A percentile compares a stretch with the other conserved stretches of the same genome.
These are phyloP conservation scores for Venturia nashicola DNA, from an alignment of 2,329 filamentous ascomycete genomes.

Conservation along the genomic window DNA sequence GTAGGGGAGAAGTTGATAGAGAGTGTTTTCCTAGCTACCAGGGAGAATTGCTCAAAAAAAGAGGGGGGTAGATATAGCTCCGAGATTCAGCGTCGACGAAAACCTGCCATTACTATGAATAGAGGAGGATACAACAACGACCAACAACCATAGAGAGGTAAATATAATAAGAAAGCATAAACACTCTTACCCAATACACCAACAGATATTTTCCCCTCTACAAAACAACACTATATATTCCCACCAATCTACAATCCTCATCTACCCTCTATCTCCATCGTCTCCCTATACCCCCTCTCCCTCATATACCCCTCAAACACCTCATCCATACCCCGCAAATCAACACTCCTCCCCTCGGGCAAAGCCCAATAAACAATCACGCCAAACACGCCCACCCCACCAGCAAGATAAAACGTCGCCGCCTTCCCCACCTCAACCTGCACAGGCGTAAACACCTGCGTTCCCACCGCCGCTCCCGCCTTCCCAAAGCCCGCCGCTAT, in stretches of 20 bases:
- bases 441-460: constrained; percentile 39
- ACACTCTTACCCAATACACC: too few relatives aligned
- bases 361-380: background rate
- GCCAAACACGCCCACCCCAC: background rate
- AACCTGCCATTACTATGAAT: too few relatives aligned
- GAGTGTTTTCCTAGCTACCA: too few relatives aligned
- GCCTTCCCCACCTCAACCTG: constrained; percentile 15
- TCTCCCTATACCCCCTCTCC: background rate
- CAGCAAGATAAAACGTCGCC: background rate
- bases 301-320: background rate
- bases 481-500: constrained; percentile 37
- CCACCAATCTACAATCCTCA: background rate
- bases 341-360: background rate
- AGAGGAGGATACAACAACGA: too few relatives aligned
- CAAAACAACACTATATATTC: background rate
- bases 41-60: too few relatives aligned
- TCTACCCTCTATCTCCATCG: background rate
- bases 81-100: too few relatives aligned
- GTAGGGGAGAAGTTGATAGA: too few relatives aligned
- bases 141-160: too few relatives aligned
- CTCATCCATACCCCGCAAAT: background rate
- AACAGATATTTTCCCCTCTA: too few relatives aligned
- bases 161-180: too few relatives aligned
- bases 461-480: constrained; percentile 38
- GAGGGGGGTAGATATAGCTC: too few relatives aligned